Evolutionary conservation across 345 rosid genomes (phyloP).

Genomic region (Brassica cretica): DNA sequence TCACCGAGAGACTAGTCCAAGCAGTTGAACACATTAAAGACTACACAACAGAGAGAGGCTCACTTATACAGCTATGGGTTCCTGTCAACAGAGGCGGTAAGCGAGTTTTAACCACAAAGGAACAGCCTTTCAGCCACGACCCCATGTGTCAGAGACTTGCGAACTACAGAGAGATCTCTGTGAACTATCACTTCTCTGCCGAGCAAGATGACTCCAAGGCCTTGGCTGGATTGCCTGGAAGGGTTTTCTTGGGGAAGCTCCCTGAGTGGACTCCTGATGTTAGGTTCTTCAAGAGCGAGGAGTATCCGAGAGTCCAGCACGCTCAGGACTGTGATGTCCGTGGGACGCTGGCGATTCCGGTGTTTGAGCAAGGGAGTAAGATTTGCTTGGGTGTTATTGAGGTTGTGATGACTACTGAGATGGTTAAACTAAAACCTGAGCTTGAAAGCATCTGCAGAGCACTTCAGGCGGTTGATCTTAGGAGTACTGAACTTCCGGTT

Average conservation of each 20-base stretch:
- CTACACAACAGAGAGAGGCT: slow-evolving; percentile 60
- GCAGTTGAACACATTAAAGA: slow-evolving; percentile 68
- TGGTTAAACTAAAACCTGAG: slow-evolving; percentile 64
- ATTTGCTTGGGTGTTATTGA: slow-evolving; percentile 91
- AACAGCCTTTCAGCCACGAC: slow-evolving; percentile 71
- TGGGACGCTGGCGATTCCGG: slow-evolving; percentile 89
- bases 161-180: slow-evolving; percentile 74
- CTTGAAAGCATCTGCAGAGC: slow-evolving; percentile 85
- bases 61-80: slow-evolving; percentile 83
- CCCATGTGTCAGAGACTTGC: slow-evolving; percentile 59
- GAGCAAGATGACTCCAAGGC: slow-evolving; percentile 69
- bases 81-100: slow-evolving; percentile 74
- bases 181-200: slow-evolving; percentile 69
- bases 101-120: slow-evolving; percentile 59
- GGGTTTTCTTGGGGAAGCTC: slow-evolving; percentile 77
- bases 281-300: slow-evolving; percentile 80
- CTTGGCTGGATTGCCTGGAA: slow-evolving; percentile 69
- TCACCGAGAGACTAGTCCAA: slow-evolving; percentile 63
- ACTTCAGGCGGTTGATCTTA: slow-evolving; percentile 48
- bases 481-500: background rate
- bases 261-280: slow-evolving; percentile 99
- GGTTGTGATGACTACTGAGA: slow-evolving; percentile 75
- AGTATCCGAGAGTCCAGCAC: slow-evolving; percentile 69
- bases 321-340: slow-evolving; percentile 76
- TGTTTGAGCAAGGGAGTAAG: slow-evolving; percentile 81